Evolutionary conservation across 805 yeast genomes (phyloP).

Genomic region (Candida taoyuanica): DNA sequence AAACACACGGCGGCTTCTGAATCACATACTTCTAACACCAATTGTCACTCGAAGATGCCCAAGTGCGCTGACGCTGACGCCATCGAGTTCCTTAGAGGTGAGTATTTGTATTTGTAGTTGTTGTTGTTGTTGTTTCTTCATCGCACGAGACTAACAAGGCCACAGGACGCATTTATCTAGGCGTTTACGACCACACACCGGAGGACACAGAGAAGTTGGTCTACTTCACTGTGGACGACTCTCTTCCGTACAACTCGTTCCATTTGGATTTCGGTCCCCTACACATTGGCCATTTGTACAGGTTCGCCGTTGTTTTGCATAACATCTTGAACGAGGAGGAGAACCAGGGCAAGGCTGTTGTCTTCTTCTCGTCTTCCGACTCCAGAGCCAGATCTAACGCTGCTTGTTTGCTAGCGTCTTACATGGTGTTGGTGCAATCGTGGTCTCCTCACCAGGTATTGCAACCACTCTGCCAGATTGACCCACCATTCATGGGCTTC

Average conservation of each 20-base stretch:
- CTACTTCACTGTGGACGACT: conserved; percentile 88
- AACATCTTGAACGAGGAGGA: conserved; percentile 82
- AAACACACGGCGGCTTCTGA: too few species aligned
- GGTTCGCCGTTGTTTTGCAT: conserved; percentile 93
- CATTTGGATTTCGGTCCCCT: conserved; percentile 96
- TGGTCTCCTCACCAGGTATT: conserved; percentile 99
- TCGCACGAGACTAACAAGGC: not conserved
- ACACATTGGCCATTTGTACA: conserved; percentile 86
- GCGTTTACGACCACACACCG: conserved; percentile 81
- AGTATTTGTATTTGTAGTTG: not conserved
- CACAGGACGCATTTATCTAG: conserved; percentile 64
- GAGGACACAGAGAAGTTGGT: conserved; percentile 69
- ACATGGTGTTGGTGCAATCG: conserved; percentile 89
- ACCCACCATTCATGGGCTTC: conserved; percentile 91
- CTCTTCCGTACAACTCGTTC: conserved; percentile 89
- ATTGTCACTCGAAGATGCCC: conserved; percentile 34
- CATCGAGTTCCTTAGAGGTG: conserved; percentile 37
- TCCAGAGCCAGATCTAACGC: conserved; percentile 86
- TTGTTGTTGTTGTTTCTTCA: conserved; percentile 1
- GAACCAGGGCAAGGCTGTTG: conserved; percentile 84
- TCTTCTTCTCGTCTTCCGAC: conserved; percentile 79
- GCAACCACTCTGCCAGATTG: conserved; percentile 88
- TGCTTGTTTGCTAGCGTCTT: conserved; percentile 89
- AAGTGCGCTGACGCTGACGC: conserved; percentile 52
- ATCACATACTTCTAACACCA: not conserved